Evolutionary conservation across 1,139 yeast genomes (phyloP).

Genomic region (Yamadazyma atlantica): DNA sequence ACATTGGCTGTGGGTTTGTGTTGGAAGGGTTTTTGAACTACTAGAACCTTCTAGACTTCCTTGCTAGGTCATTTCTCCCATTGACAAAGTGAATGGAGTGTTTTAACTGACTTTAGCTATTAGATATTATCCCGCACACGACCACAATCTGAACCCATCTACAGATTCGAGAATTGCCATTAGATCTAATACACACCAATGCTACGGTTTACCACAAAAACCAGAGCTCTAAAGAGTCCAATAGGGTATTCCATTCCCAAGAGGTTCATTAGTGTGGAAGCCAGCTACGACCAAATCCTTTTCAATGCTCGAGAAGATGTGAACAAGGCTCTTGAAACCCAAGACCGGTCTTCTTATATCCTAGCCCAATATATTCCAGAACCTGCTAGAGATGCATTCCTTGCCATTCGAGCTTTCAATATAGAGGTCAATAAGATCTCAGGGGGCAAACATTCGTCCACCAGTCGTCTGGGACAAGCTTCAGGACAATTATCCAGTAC

Average conservation of each 20-base stretch:
- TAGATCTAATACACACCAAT: neutral
- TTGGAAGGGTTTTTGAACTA: too few relatives aligned
- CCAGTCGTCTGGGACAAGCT: constrained; percentile 32
- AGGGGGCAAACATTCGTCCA: constrained; percentile 44
- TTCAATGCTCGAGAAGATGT: constrained; percentile 46
- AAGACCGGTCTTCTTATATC: constrained; percentile 66
- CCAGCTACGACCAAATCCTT: constrained; percentile 4
- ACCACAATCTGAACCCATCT: too few relatives aligned
- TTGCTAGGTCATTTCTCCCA: too few relatives aligned
- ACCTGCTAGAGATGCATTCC: constrained; percentile 60
- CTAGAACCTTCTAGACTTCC: too few relatives aligned
- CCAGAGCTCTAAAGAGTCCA: too few relatives aligned
- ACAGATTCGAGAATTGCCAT: too few relatives aligned
- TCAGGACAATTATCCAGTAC: constrained; percentile 28
- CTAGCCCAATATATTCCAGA: constrained; percentile 71
- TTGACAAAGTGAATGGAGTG: too few relatives aligned
- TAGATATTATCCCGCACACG: too few relatives aligned
- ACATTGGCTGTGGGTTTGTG: too few relatives aligned
- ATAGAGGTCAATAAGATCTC: constrained; percentile 64
- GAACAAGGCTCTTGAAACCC: constrained; percentile 36
- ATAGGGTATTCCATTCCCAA: neutral
- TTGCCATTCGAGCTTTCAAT: constrained; percentile 71
- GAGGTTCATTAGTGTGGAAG: neutral
- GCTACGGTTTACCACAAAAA: neutral
- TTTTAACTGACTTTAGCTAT: too few relatives aligned